Percentiles rank a stretch among this genome's conserved stretches.
These are phyloP conservation scores for Talaromyces ruber DNA, from an alignment of 495 filamentous ascomycete genomes.

Conservation along the genomic window DNA sequence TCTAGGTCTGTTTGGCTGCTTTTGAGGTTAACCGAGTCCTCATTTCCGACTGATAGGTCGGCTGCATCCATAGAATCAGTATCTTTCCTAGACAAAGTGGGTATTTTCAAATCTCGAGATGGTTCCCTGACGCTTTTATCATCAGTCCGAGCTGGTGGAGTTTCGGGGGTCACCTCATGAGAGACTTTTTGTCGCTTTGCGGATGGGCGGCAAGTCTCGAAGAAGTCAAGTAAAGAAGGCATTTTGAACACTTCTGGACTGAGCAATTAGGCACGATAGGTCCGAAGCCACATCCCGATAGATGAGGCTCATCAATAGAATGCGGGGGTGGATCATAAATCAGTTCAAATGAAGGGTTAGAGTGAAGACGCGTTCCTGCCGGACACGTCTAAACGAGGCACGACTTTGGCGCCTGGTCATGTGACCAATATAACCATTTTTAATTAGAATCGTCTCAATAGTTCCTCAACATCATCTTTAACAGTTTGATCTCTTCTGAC, in stretches of 20 bases:
- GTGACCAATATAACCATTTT: background rate
- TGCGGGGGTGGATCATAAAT: background rate
- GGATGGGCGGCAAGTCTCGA: slow-evolving; percentile 27
- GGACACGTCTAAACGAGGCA: background rate
- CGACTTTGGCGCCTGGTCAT: slow-evolving; percentile 10
- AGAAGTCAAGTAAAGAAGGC: slow-evolving; percentile 35
- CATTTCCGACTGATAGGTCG: background rate
- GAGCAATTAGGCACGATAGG: background rate
- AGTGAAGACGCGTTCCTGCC: background rate
- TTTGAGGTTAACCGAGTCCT: background rate
- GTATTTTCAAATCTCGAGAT: background rate
- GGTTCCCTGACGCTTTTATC: background rate
- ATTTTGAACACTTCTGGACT: background rate
- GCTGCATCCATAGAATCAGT: background rate
- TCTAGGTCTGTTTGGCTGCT: slow-evolving; percentile 62
- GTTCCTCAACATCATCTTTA: background rate
- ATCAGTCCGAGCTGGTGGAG: background rate
- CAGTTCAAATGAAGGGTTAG: background rate
- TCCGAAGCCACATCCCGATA: background rate
- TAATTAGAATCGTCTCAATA: background rate
- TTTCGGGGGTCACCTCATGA: background rate
- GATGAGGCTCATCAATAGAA: background rate
- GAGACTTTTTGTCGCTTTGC: slow-evolving; percentile 26
- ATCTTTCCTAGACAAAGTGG: background rate
- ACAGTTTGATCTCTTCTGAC: background rate